Conservation (phyloP, 257 asterid genomes). For the Nicotiana noctiflora region DNA sequence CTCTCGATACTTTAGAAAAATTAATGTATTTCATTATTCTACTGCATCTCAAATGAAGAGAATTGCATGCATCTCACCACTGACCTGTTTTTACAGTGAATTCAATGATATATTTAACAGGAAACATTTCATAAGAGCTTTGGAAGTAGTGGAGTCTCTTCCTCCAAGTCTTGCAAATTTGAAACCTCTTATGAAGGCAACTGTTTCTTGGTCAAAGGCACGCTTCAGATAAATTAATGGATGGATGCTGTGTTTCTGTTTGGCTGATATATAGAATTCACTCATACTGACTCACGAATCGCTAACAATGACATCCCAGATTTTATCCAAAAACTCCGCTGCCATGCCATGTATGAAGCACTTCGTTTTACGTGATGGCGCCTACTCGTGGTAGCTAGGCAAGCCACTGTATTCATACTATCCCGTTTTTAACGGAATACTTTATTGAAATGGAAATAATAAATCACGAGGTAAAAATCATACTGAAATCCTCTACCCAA, state of each 20-base stretch:
- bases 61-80: not conserved
- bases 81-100: slow-evolving; percentile 21
- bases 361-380: slow-evolving; percentile 30
- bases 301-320: slow-evolving; percentile 33
- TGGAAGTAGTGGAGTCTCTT: slow-evolving; percentile 28
- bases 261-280: slow-evolving; percentile 17
- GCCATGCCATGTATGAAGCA: slow-evolving; percentile 40
- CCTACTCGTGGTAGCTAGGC: too few species aligned
- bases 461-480: too few species aligned
- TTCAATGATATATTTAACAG: slow-evolving; percentile 40
- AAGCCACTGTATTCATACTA: too few species aligned
- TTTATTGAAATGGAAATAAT: too few species aligned
- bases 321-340: slow-evolving; percentile 31
- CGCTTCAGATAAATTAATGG: not conserved
- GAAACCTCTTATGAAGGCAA: slow-evolving; percentile 21
- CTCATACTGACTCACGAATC: slow-evolving; percentile 31
- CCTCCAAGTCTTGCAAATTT: slow-evolving; percentile 17
- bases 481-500: too few species aligned
- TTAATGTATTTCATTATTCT: not conserved
- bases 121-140: slow-evolving; percentile 27
- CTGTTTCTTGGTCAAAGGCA: slow-evolving; percentile 44
- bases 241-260: not conserved
- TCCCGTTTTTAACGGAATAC: too few species aligned
- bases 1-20: too few species aligned
- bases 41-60: not conserved